phyloP scores from a whole-genome alignment of 1,284 basidiomycete genomes.

The Pseudomicrostroma phylloplanum region DNA sequence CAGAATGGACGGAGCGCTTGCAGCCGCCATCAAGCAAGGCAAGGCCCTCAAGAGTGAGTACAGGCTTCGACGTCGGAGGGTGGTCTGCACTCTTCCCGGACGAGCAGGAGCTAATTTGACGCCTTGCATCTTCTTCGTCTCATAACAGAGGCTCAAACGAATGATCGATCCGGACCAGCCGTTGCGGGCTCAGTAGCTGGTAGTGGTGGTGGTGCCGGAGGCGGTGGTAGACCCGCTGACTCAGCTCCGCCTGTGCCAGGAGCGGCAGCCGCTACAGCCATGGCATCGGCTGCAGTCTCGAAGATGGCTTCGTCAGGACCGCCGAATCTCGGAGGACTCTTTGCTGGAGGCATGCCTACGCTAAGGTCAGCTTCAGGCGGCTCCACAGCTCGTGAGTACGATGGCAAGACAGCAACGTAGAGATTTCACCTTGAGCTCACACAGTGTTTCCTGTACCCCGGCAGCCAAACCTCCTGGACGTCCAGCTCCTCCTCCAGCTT shows the following conservation, averaged over 20 bases:
- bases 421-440: too few relatives aligned
- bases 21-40: constrained; percentile 36
- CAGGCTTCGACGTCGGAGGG: neutral
- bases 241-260: constrained; percentile 20
- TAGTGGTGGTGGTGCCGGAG: constrained; percentile 12
- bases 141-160: constrained; percentile 24
- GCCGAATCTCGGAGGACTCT: constrained; percentile 68
- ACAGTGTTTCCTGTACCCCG: too few relatives aligned
- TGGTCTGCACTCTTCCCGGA: neutral
- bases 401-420: too few relatives aligned
- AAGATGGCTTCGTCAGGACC: constrained; percentile 8
- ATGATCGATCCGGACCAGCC: constrained; percentile 27
- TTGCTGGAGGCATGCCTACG: constrained; percentile 84
- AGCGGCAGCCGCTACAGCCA: constrained; percentile 10
- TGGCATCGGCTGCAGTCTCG: too few relatives aligned
- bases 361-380: constrained; percentile 56
- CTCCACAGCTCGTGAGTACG: neutral
- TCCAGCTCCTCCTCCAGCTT: constrained; percentile 5
- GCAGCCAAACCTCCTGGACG: neutral
- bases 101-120: constrained; percentile 6
- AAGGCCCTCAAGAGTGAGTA: constrained; percentile 35
- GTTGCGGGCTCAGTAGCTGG: constrained; percentile 19
- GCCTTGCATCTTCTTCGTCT: constrained; percentile 8
- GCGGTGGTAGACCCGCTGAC: constrained; percentile 10
- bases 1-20: constrained; percentile 34